Evolutionary conservation across 495 filamentous ascomycete genomes (phyloP).

Genomic region (Neurospora terricola): DNA sequence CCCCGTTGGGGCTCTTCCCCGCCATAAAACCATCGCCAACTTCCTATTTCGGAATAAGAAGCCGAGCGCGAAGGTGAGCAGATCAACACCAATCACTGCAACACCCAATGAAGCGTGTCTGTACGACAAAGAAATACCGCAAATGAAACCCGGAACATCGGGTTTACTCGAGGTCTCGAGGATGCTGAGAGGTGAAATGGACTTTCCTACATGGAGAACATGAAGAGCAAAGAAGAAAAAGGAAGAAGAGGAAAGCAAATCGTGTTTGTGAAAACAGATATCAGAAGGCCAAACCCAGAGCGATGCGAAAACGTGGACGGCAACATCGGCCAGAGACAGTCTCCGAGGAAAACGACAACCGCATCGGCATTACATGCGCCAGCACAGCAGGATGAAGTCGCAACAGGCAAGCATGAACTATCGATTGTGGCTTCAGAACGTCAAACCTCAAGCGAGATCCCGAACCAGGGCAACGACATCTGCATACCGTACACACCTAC

Average conservation of each 20-base stretch:
- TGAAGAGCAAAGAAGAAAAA: background rate
- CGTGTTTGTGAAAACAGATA: background rate
- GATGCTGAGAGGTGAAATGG: background rate
- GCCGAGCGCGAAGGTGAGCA: background rate
- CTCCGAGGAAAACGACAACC: background rate
- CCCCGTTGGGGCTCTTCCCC: conserved; percentile 4
- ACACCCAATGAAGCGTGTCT: background rate
- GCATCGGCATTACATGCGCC: background rate
- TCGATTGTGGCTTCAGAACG: background rate
- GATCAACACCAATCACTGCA: background rate
- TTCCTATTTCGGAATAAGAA: background rate
- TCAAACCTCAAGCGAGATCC: background rate
- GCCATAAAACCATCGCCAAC: conserved; percentile 1
- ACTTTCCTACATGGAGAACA: background rate
- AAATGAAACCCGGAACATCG: background rate
- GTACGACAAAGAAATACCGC: background rate
- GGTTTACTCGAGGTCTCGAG: background rate
- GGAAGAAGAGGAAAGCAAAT: background rate
- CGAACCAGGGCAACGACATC: background rate
- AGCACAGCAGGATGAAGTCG: background rate
- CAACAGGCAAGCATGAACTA: background rate
- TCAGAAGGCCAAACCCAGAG: background rate
- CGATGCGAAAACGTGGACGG: background rate
- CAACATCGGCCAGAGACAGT: background rate
- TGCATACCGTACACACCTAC: background rate